These are phyloP conservation scores for Hemileccinum rubropunctum DNA, from an alignment of 768 basidiomycete species.

Conservation along the genomic window DNA sequence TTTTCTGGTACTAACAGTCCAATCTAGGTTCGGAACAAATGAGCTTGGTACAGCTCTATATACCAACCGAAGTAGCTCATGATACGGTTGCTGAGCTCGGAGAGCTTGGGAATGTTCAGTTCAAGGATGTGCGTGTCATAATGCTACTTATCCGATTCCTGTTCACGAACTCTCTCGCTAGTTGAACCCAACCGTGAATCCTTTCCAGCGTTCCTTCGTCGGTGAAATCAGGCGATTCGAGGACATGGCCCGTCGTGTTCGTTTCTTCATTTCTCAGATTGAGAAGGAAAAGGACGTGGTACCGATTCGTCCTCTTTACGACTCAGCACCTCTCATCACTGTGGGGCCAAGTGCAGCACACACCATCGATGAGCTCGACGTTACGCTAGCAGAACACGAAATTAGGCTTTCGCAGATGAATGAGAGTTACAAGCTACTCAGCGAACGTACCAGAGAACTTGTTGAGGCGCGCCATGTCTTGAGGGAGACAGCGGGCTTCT, in stretches of 20 bases:
- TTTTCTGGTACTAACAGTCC: slow-evolving; percentile 3
- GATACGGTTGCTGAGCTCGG: slow-evolving; percentile 95
- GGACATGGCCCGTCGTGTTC: slow-evolving; percentile 92
- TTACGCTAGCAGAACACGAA: slow-evolving; percentile 85
- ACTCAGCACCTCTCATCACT: slow-evolving; percentile 83
- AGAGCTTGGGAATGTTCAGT: slow-evolving; percentile 93
- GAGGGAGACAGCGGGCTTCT: slow-evolving; percentile 94
- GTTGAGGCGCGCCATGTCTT: slow-evolving; percentile 94
- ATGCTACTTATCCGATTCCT: background rate
- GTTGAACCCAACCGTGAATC: slow-evolving; percentile 93
- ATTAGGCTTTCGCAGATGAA: slow-evolving; percentile 86
- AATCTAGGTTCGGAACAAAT: slow-evolving; percentile 89
- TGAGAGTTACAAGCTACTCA: slow-evolving; percentile 83
- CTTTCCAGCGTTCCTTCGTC: slow-evolving; percentile 98
- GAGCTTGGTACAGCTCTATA: slow-evolving; percentile 96
- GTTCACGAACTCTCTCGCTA: slow-evolving; percentile 31
- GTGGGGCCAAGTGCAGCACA: slow-evolving; percentile 92
- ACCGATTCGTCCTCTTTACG: slow-evolving; percentile 79
- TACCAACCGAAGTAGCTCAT: slow-evolving; percentile 96
- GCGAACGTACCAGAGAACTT: slow-evolving; percentile 81
- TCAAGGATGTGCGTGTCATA: slow-evolving; percentile 81
- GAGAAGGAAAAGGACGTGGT: slow-evolving; percentile 81
- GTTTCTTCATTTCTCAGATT: slow-evolving; percentile 86
- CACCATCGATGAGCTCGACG: slow-evolving; percentile 90
- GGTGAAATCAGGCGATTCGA: slow-evolving; percentile 93